Evolutionary conservation across 192 early-diverging fungal species (phyloP), one percentile per base, ranked within the genome.

Genomic region (Podila epicladia): DNA sequence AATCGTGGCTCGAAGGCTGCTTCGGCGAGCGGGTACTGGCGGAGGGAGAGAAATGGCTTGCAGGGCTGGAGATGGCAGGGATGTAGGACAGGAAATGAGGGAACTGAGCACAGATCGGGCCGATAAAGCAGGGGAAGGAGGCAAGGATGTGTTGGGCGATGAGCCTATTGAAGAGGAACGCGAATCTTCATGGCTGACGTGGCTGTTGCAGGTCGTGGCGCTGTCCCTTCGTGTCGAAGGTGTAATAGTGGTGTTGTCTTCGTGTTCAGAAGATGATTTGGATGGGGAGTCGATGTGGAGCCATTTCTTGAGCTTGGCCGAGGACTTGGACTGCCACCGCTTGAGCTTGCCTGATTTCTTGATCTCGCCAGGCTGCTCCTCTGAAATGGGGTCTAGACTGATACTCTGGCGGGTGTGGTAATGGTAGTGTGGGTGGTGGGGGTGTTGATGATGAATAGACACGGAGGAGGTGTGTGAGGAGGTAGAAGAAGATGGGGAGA

Each of bases 301-400:
- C 53, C 53, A 55, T 55, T 55, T 55, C 53, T 55, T 55, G 53
- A 55, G 53, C 24, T 55, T 55, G 53, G 53, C 53, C 20, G 53
- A 55, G 53, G 53, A 55, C 8, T 55, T 55, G 20, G 53, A 24
- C 24, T 55, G 53, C 53, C 53, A 55, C 24, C 22, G 53, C 53
- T 55, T 55, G 53, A 55, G 53, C 24, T 55, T 55, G 53, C 24
- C 41, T 22, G 53, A 24, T 55, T n/a, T 55, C 8, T n/a, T 45
- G 15, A 15, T 17, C 41, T 45, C 41, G 2, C 41, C 8, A 12
- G 12, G 12, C 4, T 9, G 11, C 17, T 55, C 53, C 19, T 55
- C 53, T n/a, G 53, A 55, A 55, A 55, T 55, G 22, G 53, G 53
- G 53, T 55, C 53, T 5, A 55, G n/a, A 55, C 8, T 24, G 5